Percentiles rank a stretch among this genome's conserved stretches.
phyloP scores from a whole-genome alignment of 148 eudicot species.

The Rheum nobile region DNA sequence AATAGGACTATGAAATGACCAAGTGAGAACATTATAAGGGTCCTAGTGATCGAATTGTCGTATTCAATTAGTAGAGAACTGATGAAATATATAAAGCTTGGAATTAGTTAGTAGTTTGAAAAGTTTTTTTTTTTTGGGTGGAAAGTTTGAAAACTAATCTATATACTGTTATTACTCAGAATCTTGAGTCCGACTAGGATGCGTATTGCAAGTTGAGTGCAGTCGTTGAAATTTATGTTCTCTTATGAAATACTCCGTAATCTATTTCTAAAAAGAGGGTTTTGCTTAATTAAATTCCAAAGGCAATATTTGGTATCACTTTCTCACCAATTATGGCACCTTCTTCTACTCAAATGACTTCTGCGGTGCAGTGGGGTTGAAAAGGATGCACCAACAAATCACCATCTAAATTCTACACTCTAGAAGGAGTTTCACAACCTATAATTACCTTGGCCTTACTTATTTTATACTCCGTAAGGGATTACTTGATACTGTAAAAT shows the following conservation, averaged over 20 bases:
- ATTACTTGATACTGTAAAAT: too few species aligned
- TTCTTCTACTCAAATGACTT: neutral
- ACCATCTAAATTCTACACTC: neutral
- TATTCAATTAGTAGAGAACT: too few species aligned
- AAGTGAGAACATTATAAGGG: too few species aligned
- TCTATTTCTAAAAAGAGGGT: neutral
- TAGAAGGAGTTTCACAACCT: too few species aligned
- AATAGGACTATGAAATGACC: too few species aligned
- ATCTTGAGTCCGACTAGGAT: neutral
- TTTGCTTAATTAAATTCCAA: neutral
- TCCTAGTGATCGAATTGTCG: too few species aligned
- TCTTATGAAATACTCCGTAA: too few species aligned
- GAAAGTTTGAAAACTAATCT: too few species aligned
- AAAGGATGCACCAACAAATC: neutral
- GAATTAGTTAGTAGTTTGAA: neutral
- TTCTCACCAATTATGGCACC: neutral
- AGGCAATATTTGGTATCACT: neutral
- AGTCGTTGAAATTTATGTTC: neutral
- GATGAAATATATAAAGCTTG: too few species aligned
- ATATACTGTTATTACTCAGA: neutral
- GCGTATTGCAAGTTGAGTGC: neutral
- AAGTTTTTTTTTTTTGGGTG: too few species aligned
- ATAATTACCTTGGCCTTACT: too few species aligned
- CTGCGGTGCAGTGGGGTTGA: neutral
- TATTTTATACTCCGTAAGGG: too few species aligned